Percentiles rank a stretch among this genome's conserved stretches.
Conservation (phyloP, 164 flowering plant species). For the Kingdonia uniflora region DNA sequence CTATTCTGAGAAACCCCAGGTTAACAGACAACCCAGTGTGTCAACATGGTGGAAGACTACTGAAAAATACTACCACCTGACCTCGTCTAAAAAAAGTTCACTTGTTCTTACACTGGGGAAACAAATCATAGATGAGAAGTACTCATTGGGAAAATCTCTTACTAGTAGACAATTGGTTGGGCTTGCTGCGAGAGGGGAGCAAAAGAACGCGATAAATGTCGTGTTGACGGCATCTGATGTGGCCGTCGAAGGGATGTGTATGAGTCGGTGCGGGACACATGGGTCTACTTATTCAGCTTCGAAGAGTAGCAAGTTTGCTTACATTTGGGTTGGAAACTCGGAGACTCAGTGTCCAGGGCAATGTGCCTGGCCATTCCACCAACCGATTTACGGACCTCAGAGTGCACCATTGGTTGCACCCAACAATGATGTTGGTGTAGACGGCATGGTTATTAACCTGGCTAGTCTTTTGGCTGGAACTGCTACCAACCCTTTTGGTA, state of each 20-base stretch:
- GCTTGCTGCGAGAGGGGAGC: constrained; percentile 4
- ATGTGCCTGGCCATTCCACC: constrained; percentile 8
- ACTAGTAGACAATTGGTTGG: neutral
- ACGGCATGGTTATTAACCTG: too few species aligned
- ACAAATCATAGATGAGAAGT: constrained; percentile 4
- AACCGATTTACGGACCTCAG: constrained; percentile 5
- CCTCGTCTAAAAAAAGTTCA: neutral
- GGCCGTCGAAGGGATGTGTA: constrained; percentile 5
- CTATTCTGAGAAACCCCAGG: too few species aligned
- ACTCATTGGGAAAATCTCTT: constrained; percentile 5
- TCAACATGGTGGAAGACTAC: constrained; percentile 8
- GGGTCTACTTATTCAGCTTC: neutral
- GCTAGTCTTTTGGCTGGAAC: constrained; percentile 4
- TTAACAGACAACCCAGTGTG: neutral
- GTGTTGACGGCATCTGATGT: constrained; percentile 10
- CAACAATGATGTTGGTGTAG: too few species aligned
- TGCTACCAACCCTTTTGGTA: constrained; percentile 6
- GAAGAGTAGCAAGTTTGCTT: constrained; percentile 3
- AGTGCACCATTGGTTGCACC: too few species aligned
- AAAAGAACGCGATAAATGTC: constrained; percentile 6
- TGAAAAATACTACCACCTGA: constrained; percentile 3
- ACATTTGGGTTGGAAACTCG: constrained; percentile 9
- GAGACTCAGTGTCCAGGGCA: constrained; percentile 9
- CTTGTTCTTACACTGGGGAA: constrained; percentile 6
- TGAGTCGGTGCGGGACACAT: constrained; percentile 8